phyloP scores from a whole-genome alignment of 2,329 filamentous ascomycete genomes.

The Bipolaris cookei region DNA sequence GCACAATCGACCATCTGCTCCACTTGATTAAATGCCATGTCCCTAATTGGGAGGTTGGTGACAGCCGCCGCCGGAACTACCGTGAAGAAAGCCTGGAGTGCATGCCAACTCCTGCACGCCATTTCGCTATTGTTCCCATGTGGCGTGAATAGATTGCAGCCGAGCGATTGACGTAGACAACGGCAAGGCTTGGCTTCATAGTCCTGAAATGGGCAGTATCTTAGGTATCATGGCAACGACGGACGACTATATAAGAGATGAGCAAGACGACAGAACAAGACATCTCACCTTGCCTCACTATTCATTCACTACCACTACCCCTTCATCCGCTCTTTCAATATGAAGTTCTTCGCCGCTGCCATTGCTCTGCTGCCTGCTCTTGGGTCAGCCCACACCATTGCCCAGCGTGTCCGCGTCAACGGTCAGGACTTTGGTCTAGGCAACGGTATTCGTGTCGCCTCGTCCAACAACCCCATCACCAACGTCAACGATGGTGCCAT shows the following conservation, averaged over 20 bases:
- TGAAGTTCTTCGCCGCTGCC: conserved; percentile 40
- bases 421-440: conserved; percentile 57
- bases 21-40: neutral
- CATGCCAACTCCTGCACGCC: conserved; percentile 11
- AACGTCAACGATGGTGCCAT: conserved; percentile 56
- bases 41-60: neutral
- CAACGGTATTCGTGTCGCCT: conserved; percentile 58
- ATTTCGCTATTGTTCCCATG: conserved; percentile 14
- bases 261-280: neutral
- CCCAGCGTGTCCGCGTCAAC: conserved; percentile 52
- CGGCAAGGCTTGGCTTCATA: neutral
- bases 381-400: conserved; percentile 52
- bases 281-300: conserved; percentile 3
- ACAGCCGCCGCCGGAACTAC: neutral
- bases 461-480: conserved; percentile 59
- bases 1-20: neutral
- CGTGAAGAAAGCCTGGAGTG: conserved; percentile 13
- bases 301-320: neutral
- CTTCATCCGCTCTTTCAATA: conserved; percentile 10
- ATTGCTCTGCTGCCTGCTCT: conserved; percentile 41
- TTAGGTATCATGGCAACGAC: neutral
- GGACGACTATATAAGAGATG: conserved; percentile 20
- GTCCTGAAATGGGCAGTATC: neutral
- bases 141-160: conserved; percentile 19
- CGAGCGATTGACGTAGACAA: conserved; percentile 13